A percentile compares a stretch with the other conserved stretches of the same genome.
phyloP scores from a whole-genome alignment of 2,329 filamentous ascomycete species.

The Pseudogymnoascus sp. region DNA sequence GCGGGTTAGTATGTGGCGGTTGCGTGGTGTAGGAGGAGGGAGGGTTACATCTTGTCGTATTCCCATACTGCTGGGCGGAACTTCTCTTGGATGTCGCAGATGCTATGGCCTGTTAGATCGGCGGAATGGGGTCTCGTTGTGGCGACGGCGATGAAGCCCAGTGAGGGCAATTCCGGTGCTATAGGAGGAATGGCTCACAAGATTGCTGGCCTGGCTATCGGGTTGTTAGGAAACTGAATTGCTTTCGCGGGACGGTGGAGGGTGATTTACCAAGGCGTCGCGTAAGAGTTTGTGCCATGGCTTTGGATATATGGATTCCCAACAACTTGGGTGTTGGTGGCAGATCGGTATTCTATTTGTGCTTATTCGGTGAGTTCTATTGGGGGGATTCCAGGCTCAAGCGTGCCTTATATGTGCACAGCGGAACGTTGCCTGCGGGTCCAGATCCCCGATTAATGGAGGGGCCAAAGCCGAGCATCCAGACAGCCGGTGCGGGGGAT shows the following conservation, averaged over 20 bases:
- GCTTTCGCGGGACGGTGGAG: neutral
- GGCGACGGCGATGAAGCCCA: neutral
- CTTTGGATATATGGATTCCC: neutral
- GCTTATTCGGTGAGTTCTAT: neutral
- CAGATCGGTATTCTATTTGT: neutral
- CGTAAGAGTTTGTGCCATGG: slow-evolving; percentile 11
- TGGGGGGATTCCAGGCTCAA: neutral
- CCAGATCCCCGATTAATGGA: neutral
- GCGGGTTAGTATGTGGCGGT: slow-evolving; percentile 2
- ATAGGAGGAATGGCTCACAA: slow-evolving; percentile 16
- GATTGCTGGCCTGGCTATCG: slow-evolving; percentile 21
- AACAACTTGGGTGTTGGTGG: neutral
- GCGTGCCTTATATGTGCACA: neutral
- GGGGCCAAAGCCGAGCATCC: slow-evolving; percentile 5
- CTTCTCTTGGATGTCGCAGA: slow-evolving; percentile 94
- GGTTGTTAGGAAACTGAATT: neutral
- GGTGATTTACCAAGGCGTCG: slow-evolving; percentile 17
- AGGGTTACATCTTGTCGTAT: slow-evolving; percentile 69
- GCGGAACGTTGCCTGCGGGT: neutral
- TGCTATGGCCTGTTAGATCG: slow-evolving; percentile 42
- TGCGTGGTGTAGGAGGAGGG: neutral
- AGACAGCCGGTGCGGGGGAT: slow-evolving; percentile 1
- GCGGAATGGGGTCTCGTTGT: neutral
- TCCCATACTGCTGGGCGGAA: slow-evolving; percentile 79
- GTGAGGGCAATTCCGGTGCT: neutral